Base-by-base conservation (phyloP, 2,329 filamentous ascomycete genomes). In the Cercospora sp. region DNA sequence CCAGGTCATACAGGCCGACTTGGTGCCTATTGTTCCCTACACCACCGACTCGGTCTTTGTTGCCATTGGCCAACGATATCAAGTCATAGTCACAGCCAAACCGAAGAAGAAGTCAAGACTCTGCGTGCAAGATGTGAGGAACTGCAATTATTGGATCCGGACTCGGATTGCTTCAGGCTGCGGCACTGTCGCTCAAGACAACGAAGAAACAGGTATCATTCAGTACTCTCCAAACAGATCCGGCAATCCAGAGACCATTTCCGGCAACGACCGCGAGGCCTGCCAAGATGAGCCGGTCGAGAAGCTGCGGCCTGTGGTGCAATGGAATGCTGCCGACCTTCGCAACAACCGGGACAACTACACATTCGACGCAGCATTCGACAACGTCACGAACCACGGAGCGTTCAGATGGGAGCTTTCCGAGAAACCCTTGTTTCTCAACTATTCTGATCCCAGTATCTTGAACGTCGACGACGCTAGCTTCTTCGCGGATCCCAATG, bases 1-100 rank as follows among this genome's bases (percentile, higher is more conserved):
- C 64, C 78, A 78, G 9, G 81, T 84, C 51, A 79, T 84, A 53
- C 77, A 79, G 2, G 75, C 78, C 2, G 82, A 84, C 63, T 80
- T 83, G 51, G 77, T 81, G 6, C 81, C 82, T 1, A 78, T 83
- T 61, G 75, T 78, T 31, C 82, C 82, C 2, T 82, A 79, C 67
- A 74, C 70, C 48, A 78, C 80, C 0, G 73, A 75, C 16, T 77
- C 75, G 3, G 67, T 82, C 7, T 71, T 73, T 16, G 73, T 82
- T 45, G 75, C 74, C 53, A 78, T 79, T 33, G 69, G 67, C 55
- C 77, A 79, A 53, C 75, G 77, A 20, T 77, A 78, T 68, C 71
- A 78, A 51, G 69, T 79, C 53, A 75, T 79, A 31, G 75, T 79
- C 23, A 68, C 69, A 5, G 76, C 76, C 2, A 75, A 74, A 30